These are phyloP conservation scores for Chlorella ohadii DNA, from an alignment of 139 green algal species.

Conservation along the genomic window DNA sequence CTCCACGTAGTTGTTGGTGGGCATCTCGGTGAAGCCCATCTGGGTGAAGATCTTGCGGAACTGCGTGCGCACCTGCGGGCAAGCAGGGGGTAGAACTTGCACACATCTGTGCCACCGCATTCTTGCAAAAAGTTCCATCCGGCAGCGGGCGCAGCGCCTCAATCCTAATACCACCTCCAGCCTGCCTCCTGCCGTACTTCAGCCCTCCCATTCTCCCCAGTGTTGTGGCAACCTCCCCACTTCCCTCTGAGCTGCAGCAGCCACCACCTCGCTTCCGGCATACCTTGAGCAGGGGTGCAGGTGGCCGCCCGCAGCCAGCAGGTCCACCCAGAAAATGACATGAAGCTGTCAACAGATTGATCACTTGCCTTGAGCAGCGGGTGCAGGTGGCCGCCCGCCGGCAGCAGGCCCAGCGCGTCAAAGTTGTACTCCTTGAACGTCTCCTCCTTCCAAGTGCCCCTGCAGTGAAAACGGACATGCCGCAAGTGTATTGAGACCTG, in stretches of 20 bases:
- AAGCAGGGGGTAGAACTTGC: not conserved
- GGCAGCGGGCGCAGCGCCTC: too few species aligned
- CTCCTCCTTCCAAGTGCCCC: slow-evolving; percentile 84
- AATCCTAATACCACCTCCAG: too few species aligned
- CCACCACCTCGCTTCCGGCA: too few species aligned
- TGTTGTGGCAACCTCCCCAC: too few species aligned
- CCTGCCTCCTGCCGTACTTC: too few species aligned
- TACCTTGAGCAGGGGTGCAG: too few species aligned
- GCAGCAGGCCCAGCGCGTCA: slow-evolving; percentile 79
- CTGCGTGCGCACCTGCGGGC: slow-evolving; percentile 81
- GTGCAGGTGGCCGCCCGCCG: slow-evolving; percentile 89
- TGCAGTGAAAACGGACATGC: slow-evolving; percentile 33
- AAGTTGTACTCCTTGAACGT: slow-evolving; percentile 99
- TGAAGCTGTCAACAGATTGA: not conserved
- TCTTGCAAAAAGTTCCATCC: too few species aligned
- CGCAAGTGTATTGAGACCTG: too few species aligned
- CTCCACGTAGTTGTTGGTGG: slow-evolving; percentile 95
- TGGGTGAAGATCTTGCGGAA: slow-evolving; percentile 96
- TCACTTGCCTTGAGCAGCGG: slow-evolving; percentile 92
- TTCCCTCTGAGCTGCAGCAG: too few species aligned
- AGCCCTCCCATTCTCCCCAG: too few species aligned
- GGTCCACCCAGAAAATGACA: not conserved
- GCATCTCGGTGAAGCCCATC: slow-evolving; percentile 97
- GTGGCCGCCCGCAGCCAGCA: too few species aligned
- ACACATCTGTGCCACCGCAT: too few species aligned